Evolutionary conservation across 2,329 filamentous ascomycete species (phyloP).

Genomic region (Geosmithia putterillii): DNA sequence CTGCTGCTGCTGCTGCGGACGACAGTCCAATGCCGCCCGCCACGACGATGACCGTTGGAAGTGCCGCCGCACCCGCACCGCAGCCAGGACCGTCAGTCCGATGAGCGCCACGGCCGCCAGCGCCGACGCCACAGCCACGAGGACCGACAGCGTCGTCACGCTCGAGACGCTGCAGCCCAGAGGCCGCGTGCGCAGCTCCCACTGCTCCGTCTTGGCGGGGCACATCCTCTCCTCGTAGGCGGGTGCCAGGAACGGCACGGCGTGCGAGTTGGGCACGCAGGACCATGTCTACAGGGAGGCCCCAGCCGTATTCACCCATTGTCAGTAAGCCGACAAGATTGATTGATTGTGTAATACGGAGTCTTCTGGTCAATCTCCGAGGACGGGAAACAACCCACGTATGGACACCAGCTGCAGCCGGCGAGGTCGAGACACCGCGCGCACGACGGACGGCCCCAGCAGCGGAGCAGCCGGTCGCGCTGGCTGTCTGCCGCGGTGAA

Average conservation of each 20-base stretch:
- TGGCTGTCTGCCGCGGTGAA: constrained; percentile 15
- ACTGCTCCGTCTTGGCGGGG: constrained; percentile 32
- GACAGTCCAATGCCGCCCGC: constrained; percentile 3
- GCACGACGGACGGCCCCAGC: constrained; percentile 39
- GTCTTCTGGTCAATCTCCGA: neutral
- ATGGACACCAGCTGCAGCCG: constrained; percentile 41
- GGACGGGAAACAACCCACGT: constrained; percentile 20
- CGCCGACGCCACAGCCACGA: constrained; percentile 15
- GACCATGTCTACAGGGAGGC: constrained; percentile 29
- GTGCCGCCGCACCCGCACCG: constrained; percentile 9
- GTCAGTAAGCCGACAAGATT: no score
- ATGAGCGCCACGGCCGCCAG: constrained; percentile 12
- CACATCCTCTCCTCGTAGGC: constrained; percentile 36
- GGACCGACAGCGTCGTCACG: constrained; percentile 16
- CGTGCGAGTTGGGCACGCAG: constrained; percentile 38
- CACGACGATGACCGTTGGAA: constrained; percentile 6
- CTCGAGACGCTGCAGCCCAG: constrained; percentile 22
- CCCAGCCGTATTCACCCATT: neutral
- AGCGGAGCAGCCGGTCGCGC: constrained; percentile 30
- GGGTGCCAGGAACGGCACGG: constrained; percentile 34
- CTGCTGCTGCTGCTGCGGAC: neutral
- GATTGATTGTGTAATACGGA: constrained; percentile 1
- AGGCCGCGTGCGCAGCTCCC: constrained; percentile 22
- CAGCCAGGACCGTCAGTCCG: constrained; percentile 8
- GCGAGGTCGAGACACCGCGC: constrained; percentile 27